Base-by-base conservation (phyloP, 257 asterid species). In the Solanum tarapatanum region DNA sequence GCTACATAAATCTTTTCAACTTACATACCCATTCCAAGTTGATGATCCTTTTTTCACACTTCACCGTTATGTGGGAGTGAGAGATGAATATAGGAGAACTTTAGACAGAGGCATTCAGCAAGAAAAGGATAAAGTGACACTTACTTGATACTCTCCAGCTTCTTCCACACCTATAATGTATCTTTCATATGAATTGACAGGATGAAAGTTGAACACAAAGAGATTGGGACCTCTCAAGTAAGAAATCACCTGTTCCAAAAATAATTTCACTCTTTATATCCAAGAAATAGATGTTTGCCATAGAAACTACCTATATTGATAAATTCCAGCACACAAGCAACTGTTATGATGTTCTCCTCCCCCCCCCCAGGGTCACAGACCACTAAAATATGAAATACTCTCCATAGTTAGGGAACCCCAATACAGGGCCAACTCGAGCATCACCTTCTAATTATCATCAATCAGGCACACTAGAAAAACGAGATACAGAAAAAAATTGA, bases 121-220 rank as follows among this genome's bases (percentile, higher is more conserved):
- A 86, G 26, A 86, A 86, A 76, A 62, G 62, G 87, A 43, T 87
- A 73, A 69, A 84, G 76, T 60, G 83, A 35, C 89, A 90, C 99
- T 93, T 91, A 97, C 99, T 90, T 95, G 94, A 92, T 95, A 95
- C 84, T 97, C 98, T 90, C 99, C 99, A 87, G 99, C 99, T 92
- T 97, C 99, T 90, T 94, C 98, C 84, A 95, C 99, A 64, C 99
- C 98, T 79, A 97, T 75, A 82, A 88, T 89, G 90, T 94, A 95
- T 86, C 90, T 91, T 80, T 91, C 94, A 84, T 95, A 92, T 86
- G 98, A 93, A 87, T 92, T 91, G 64, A 89, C 88, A 51, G 98
- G 99, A 88, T 97, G 98, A 84, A 97, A 97, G 91, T 95, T 97
- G 95, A 94, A 93, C 89, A 95, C 89, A 69, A 94, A 91, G 88